Evolutionary conservation across 164 flowering plant genomes (phyloP).

Genomic region (Piper longum): DNA sequence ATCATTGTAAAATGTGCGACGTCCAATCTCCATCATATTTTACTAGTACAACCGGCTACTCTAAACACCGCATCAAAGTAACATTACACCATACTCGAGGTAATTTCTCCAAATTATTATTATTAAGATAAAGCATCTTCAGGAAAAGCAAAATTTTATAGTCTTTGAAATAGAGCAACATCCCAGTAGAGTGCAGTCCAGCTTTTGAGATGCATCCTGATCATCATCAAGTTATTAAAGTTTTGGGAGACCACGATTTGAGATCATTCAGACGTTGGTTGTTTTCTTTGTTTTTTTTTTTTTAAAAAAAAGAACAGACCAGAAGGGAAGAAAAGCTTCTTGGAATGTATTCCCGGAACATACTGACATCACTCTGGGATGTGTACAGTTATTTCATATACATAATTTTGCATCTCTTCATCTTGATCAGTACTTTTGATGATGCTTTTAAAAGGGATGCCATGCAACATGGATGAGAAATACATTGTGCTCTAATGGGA

Average conservation of each 20-base stretch:
- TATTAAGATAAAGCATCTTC: no score
- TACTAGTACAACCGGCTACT: no score
- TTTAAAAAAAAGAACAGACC: neutral
- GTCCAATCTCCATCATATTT: no score
- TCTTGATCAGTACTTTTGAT: slow-evolving; percentile 4
- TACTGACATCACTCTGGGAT: slow-evolving; percentile 11
- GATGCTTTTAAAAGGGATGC: neutral
- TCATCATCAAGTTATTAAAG: neutral
- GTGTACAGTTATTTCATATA: slow-evolving; percentile 13
- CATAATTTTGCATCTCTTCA: slow-evolving; percentile 10
- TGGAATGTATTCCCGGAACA: neutral
- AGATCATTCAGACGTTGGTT: no score
- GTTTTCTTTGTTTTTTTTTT: no score
- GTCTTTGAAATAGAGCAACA: no score
- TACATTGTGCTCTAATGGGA: slow-evolving; percentile 9
- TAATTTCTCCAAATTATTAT: no score
- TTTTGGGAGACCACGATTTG: neutral
- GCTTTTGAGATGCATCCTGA: slow-evolving; percentile 2
- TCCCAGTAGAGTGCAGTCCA: neutral
- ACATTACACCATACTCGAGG: no score
- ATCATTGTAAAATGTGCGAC: no score
- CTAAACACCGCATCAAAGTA: no score
- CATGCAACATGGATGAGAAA: slow-evolving; percentile 12
- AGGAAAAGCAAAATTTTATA: no score
- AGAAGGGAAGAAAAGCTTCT: neutral